Conservation (phyloP, 495 filamentous ascomycete species). For the Polyplosphaeria fusca region DNA sequence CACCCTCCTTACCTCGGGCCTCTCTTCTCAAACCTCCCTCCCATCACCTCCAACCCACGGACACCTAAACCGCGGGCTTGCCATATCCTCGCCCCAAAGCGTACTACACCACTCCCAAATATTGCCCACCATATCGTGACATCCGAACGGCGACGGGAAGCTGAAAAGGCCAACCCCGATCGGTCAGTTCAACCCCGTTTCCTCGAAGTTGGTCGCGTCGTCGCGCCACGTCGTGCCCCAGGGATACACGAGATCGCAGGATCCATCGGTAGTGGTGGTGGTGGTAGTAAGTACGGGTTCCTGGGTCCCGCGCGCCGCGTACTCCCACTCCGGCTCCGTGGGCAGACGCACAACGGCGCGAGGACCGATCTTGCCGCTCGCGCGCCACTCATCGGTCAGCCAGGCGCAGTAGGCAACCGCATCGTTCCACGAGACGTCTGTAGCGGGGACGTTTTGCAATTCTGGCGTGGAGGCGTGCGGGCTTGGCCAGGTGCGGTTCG, state of each 20-base stretch:
- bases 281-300: no score
- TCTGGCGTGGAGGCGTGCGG: neutral
- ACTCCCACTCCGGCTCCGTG: neutral
- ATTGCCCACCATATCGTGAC: neutral
- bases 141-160: neutral
- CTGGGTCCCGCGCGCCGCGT: neutral
- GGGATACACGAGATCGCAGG: neutral
- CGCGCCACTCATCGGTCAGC: neutral
- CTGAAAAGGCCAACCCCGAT: neutral
- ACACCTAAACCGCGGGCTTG: neutral
- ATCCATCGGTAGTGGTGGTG: no score
- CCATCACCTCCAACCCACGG: neutral
- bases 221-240: neutral
- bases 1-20: neutral
- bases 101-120: neutral
- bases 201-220: neutral
- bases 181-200: neutral
- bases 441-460: neutral
- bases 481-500: neutral
- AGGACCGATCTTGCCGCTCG: neutral
- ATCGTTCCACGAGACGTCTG: neutral
- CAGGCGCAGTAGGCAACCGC: neutral
- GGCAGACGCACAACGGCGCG: neutral
- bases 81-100: neutral
- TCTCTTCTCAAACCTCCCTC: neutral